Base-by-base conservation (phyloP, 2,329 filamentous ascomycete genomes). In the Xylariaceae sp. region DNA sequence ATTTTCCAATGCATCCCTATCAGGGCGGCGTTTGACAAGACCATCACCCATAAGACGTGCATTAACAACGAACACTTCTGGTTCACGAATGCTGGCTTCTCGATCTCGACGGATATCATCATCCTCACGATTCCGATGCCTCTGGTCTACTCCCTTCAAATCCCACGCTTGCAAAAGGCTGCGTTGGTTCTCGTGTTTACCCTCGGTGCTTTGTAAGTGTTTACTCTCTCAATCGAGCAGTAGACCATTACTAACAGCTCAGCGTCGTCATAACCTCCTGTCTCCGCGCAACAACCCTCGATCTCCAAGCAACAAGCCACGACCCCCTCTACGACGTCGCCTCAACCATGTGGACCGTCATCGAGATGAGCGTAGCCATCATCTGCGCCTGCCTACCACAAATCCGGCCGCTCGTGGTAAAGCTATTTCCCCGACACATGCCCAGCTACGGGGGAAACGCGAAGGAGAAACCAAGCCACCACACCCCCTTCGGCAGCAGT, bases 41-140 rank as follows among this genome's bases (percentile, higher is more conserved):
- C 53, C 4, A 55, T 72, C 1, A 49, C 61, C 9, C 61, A 66
- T 23, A 59, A 55, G 6, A 56, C 8, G 18, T 78, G 76, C 59
- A 72, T 77, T 50, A 62, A 74, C 56, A 75, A 74, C 57, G 69
- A 69, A 7, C 68, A 66, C 6, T 71, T 78, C 52, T 78, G 76
- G 76, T 76, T 74, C 49, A 73, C 73, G 9, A 78, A 76, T 56
- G 73, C 75, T 0, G 73, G 66, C 2, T 73, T 77, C 51, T 75
- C 75, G 41, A 77, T 78, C 39, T 53, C 71, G 4, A 77, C 75
- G 10, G 76, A 78, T 64, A 53, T 77, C 34, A 56, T 75, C 34
- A 75, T 78, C 37, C 66, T 78, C 9, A 53, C 72, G 3, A 68
- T 75, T 7, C 76, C 76, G 1, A 76, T 77, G 72, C 75, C 73